Base-by-base conservation (phyloP, 345 rosid genomes). In the Arabis hirsuta region DNA sequence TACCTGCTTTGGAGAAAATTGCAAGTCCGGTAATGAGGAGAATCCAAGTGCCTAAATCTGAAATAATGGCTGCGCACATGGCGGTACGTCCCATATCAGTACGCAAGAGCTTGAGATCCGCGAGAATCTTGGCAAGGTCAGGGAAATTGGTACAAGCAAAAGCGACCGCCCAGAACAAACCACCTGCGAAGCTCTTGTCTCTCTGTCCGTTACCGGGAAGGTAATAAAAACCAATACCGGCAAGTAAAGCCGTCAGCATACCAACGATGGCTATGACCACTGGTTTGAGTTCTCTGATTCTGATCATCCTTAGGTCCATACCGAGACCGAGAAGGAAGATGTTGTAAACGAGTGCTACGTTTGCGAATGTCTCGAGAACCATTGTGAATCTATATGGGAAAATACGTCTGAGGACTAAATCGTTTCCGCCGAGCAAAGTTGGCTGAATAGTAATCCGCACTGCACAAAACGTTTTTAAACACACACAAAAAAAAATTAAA, bases 71-170 rank as follows among this genome's bases (percentile, higher is more conserved):
- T 5, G 88, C 79, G 39, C 87, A 53, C 74, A 87, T 68, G 0
- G 91, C 89, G 0, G 70, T 74, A 27, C 69, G 76, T 8, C 93
- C 96, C 2, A 85, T 73, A 1, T 87, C 88, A 0, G 90, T 55
- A 67, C 84, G 86, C 27, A 90, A 85, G 22, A 88, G 87, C 79
- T 90, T 92, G 62, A 85, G 80, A 68, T 88, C 85, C 1, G 88
- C 81, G 12, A 90, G 88, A 39, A 81, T 70, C 26, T 77, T 79
- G 2, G 86, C 84, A 11, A 86, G 81, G 32, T 82, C 89, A 0
- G 94, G 84, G 53, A 88, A 84, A 80, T 88, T 91, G 1, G 96
- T 89, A 51, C 84, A 77, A 0, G 79, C 65, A 4, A 86, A 81
- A n/a, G 85, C 71, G 9, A 86, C 51, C 1, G 84, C 83, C 83